A percentile compares a stretch with the other conserved stretches of the same genome.
Conservation (phyloP, 2,329 filamentous ascomycete species). For the Botrytis fabae region DNA sequence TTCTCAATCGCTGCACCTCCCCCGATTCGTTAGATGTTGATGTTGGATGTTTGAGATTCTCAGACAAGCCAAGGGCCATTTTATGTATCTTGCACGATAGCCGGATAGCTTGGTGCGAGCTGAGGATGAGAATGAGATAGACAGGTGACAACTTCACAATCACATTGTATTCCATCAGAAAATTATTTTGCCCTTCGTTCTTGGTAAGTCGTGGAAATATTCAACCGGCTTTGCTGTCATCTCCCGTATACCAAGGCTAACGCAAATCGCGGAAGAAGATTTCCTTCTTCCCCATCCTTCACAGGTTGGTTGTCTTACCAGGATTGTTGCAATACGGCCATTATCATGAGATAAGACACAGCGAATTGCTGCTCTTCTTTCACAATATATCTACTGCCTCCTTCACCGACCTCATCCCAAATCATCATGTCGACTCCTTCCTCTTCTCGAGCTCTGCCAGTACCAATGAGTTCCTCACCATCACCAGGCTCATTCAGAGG, state of each 20-base stretch:
- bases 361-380: background rate
- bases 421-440: slow-evolving; percentile 41
- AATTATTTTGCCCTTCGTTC: background rate
- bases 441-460: slow-evolving; percentile 42
- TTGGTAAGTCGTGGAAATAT: background rate
- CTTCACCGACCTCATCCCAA: slow-evolving; percentile 13
- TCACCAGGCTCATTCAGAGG: slow-evolving; percentile 15
- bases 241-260: background rate
- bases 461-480: slow-evolving; percentile 51
- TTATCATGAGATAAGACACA: slow-evolving; percentile 25
- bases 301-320: slow-evolving; percentile 12
- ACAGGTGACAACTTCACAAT: slow-evolving; percentile 4
- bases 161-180: background rate
- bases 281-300: background rate
- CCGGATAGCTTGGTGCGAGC: background rate
- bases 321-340: slow-evolving; percentile 13
- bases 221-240: slow-evolving; percentile 1
- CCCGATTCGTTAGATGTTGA: slow-evolving; percentile 6
- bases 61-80: background rate
- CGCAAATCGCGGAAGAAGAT: slow-evolving; percentile 2
- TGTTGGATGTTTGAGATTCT: slow-evolving; percentile 4
- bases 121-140: slow-evolving; percentile 5
- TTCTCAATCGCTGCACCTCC: background rate
- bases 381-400: slow-evolving; percentile 5
- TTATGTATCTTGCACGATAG: background rate